Base-by-base conservation (phyloP, 129 eudicot genomes). In the Glebionis coronaria region DNA sequence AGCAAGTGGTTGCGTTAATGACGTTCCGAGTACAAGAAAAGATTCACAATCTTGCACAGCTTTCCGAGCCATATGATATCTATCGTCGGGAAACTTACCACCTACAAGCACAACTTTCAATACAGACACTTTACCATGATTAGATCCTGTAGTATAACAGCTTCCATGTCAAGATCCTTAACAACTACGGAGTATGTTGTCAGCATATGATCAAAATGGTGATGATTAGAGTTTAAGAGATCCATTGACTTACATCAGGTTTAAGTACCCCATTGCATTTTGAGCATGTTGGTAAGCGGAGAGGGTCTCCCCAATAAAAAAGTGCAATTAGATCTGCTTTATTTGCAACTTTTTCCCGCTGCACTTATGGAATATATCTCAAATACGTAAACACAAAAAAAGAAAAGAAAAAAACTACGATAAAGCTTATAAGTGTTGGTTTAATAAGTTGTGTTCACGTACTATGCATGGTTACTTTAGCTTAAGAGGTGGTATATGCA, bases 11-110 rank as follows among this genome's bases (percentile, higher is more conserved):
- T 90, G 82, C 95, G 80, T 80, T 65, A 90, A 77, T 59, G 95
- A 90, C 49, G 97, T 83, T 71, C 97, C 97, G 64, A 90, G 84
- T 10, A n/a, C n/a, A n/a, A n/a, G n/a, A n/a, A n/a, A n/a, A n/a
- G n/a, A n/a, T n/a, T n/a, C n/a, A n/a, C n/a, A n/a, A n/a, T n/a
- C n/a, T n/a, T n/a, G n/a, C n/a, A n/a, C n/a, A n/a, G n/a, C n/a
- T n/a, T n/a, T n/a, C n/a, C n/a, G n/a, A n/a, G n/a, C n/a, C n/a
- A n/a, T n/a, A n/a, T n/a, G n/a, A n/a, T 90, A 86, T 77, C 77
- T 84, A 59, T 72, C 85, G 74, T 82, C 82, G 25, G 95, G 91
- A 15, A 83, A 87, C 70, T 84, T 84, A 72, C 86, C 97, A 63
- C 91, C 95, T 78, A 90, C 86, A 79, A 90, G 86, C 63, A 90